Evolutionary conservation across 768 basidiomycete genomes (phyloP).

Genomic region (Tremella yokohamensis): DNA sequence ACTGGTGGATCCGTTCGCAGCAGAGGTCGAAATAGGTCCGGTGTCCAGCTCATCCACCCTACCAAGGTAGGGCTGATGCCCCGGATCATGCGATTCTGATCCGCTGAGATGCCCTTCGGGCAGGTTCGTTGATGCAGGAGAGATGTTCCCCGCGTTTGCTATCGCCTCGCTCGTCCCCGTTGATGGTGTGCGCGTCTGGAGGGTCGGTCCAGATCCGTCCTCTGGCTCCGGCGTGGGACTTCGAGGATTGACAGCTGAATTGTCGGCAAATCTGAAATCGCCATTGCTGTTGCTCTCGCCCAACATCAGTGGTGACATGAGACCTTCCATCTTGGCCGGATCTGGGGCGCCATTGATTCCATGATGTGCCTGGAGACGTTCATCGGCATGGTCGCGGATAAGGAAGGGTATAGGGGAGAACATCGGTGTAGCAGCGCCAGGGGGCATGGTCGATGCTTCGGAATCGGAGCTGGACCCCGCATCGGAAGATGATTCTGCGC

Average conservation of each 20-base stretch:
- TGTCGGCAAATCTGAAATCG: not conserved
- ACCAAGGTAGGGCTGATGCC: constrained; percentile 47
- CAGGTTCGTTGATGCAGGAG: not conserved
- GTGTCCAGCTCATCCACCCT: constrained; percentile 52
- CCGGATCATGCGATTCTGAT: constrained; percentile 20
- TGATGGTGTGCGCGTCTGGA: not conserved
- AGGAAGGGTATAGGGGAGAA: constrained; percentile 52
- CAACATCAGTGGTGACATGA: constrained; percentile 37
- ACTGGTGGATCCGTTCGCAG: not conserved
- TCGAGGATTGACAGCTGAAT: constrained; percentile 10
- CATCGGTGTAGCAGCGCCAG: constrained; percentile 44
- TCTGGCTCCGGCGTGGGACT: constrained; percentile 42
- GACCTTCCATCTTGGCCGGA: constrained; percentile 11
- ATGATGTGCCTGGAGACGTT: not conserved
- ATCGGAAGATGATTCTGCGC: constrained; percentile 4
- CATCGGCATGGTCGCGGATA: constrained; percentile 4
- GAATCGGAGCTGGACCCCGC: constrained; percentile 10
- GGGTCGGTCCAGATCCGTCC: not conserved
- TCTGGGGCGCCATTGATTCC: not conserved
- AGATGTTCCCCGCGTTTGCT: not conserved
- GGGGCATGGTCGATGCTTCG: constrained; percentile 34
- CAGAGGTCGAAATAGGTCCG: constrained; percentile 30
- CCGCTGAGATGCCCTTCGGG: not conserved
- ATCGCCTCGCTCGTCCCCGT: not conserved
- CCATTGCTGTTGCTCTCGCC: constrained; percentile 13